Base-by-base conservation (phyloP, 176 grass and related monocot genomes). In the Tillandsia fasciculata region DNA sequence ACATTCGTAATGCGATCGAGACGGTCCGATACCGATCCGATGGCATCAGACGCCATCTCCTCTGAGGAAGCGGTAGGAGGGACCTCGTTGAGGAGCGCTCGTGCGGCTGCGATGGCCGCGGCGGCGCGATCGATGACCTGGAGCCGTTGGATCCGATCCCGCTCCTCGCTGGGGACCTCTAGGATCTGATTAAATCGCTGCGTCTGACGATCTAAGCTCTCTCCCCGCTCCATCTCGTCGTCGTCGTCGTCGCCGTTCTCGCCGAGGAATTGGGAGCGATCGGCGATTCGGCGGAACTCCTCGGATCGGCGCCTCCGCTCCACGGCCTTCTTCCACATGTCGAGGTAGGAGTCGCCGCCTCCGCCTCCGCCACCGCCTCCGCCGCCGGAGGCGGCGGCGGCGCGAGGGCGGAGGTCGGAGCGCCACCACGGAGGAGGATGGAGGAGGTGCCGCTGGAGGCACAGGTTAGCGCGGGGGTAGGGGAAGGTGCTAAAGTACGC, bases 71-170 rank as follows among this genome's bases (percentile, higher is more conserved):
- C 53, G n/a, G 1, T 42, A 42, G 33, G 33, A 42, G 65, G 87
- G 68, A 48, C 80, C 82, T 84, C 83, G 18, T 83, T 77, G 77
- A 99, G 70, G 47, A 99, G 71, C 2, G 94, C 82, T 23, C 84
- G 93, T 2, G 89, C 86, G 7, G 93, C 86, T 2, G 89, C 93
- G 50, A 92, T 82, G 1, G 93, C 93, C 0, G 93, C 93, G 0
- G 89, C 84, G n/a, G 93, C 94, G 15, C 93, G 89, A 66, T 97
- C 93, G 71, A 97, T 92, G 73, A 97, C 81, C 79, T 90, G 89
- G 14, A 64, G 77, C 67, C 89, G 73, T 78, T 97, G 93, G 68
- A 87, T 76, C 26, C 89, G 76, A 73, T 97, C 89, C 12, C 94
- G 81, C 84, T 92, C 94, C 81, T 97, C 82, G 22, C 5, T 64